Conservation (phyloP, 2,329 filamentous ascomycete genomes). For the Ceratocystis variospora region DNA sequence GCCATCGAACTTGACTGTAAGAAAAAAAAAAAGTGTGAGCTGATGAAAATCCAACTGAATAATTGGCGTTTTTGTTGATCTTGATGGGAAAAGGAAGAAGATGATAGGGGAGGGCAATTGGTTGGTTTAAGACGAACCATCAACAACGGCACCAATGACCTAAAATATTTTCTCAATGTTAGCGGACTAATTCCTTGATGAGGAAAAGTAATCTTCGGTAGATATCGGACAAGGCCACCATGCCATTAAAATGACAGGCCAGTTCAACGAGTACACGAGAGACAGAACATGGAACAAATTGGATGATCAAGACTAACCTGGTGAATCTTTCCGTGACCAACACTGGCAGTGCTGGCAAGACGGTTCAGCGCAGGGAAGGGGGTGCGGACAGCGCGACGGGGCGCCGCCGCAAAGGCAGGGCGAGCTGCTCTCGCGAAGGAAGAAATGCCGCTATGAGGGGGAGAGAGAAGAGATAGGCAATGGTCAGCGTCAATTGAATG, state of each 20-base stretch:
- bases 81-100: slow-evolving; percentile 7
- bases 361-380: slow-evolving; percentile 41
- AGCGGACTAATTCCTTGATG: slow-evolving; percentile 21
- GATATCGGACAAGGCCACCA: slow-evolving; percentile 7
- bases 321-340: slow-evolving; percentile 54
- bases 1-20: slow-evolving; percentile 85
- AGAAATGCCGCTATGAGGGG: slow-evolving; percentile 47
- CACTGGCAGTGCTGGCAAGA: slow-evolving; percentile 45
- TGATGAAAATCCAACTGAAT: slow-evolving; percentile 14
- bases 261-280: neutral
- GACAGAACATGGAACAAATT: slow-evolving; percentile 2
- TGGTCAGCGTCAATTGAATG: slow-evolving; percentile 24
- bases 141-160: slow-evolving; percentile 98
- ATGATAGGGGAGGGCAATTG: too few species aligned
- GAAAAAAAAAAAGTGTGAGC: slow-evolving; percentile 20
- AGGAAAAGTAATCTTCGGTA: neutral
- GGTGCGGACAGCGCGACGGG: slow-evolving; percentile 44
- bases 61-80: neutral
- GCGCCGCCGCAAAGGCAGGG: slow-evolving; percentile 43
- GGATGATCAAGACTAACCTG: slow-evolving; percentile 36
- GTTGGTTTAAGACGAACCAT: slow-evolving; percentile 51
- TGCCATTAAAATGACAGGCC: slow-evolving; percentile 5
- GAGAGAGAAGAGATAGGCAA: slow-evolving; percentile 22
- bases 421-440: slow-evolving; percentile 49
- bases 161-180: slow-evolving; percentile 48